phyloP scores from a whole-genome alignment of 2,329 filamentous ascomycete genomes.

The Talaromyces rugulosus region DNA sequence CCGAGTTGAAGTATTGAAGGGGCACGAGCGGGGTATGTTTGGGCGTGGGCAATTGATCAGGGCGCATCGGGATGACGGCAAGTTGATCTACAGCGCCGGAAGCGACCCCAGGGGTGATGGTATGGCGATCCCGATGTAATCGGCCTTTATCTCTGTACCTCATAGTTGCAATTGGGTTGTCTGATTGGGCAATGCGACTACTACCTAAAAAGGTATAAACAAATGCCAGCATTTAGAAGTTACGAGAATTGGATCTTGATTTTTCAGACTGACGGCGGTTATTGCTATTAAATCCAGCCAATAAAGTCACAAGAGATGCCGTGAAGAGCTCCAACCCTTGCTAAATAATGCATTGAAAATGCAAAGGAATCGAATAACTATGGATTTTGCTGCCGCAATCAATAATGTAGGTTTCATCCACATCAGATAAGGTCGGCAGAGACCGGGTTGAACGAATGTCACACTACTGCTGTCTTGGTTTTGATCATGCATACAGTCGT shows the following conservation, averaged over 20 bases:
- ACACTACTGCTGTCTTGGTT: not conserved
- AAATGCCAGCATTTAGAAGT: not conserved
- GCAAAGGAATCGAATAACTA: not conserved
- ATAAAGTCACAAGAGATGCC: not conserved
- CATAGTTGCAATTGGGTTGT: not conserved
- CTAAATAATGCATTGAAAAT: not conserved
- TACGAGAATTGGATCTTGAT: not conserved
- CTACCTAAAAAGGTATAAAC: not conserved
- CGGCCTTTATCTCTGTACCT: not conserved
- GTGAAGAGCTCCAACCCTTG: not conserved
- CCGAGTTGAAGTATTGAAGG: slow-evolving; percentile 63
- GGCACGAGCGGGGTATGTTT: slow-evolving; percentile 65
- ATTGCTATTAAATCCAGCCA: not conserved
- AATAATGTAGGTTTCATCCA: not conserved
- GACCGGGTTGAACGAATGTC: not conserved
- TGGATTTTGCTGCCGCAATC: not conserved
- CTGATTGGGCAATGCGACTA: not conserved
- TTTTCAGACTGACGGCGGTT: not conserved
- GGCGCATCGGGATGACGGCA: slow-evolving; percentile 69
- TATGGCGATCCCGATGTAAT: slow-evolving; percentile 51
- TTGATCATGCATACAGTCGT: not conserved
- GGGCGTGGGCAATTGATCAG: slow-evolving; percentile 84
- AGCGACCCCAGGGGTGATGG: slow-evolving; percentile 89
- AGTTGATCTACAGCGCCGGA: slow-evolving; percentile 76
- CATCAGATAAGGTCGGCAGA: not conserved